Percentiles rank a stretch among this genome's conserved stretches.
Evolutionary conservation across 495 filamentous ascomycete genomes (phyloP).

Genomic region (Talaromyces proteolyticus): DNA sequence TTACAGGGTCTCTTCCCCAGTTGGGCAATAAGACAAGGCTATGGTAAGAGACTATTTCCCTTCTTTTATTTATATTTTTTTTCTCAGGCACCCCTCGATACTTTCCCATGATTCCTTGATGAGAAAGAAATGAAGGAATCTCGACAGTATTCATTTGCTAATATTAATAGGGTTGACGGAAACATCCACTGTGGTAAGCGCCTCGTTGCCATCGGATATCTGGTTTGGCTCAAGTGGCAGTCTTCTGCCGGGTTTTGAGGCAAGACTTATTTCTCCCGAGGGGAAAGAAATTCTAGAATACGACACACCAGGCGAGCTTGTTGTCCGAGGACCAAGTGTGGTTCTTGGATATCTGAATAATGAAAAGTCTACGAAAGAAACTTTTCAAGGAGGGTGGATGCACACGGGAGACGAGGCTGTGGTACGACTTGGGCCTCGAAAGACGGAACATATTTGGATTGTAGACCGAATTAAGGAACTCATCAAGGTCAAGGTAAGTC

Average conservation of each 20-base stretch:
- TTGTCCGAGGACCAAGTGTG: conserved; percentile 69
- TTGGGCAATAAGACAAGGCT: conserved; percentile 70
- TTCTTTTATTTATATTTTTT: background rate
- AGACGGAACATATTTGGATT: conserved; percentile 74
- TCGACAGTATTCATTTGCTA: too few species aligned
- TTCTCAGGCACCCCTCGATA: too few species aligned
- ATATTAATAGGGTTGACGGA: conserved; percentile 84
- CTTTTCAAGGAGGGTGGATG: conserved; percentile 77
- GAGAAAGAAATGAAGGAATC: too few species aligned
- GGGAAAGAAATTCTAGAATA: conserved; percentile 71
- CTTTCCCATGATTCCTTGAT: too few species aligned
- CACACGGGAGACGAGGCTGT: conserved; percentile 82
- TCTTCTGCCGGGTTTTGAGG: conserved; percentile 60
- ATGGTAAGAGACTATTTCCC: conserved; percentile 62
- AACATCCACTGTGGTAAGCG: conserved; percentile 66
- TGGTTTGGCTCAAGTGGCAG: conserved; percentile 68
- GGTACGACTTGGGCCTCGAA: conserved; percentile 52
- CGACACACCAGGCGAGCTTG: conserved; percentile 74
- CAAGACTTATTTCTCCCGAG: conserved; percentile 65
- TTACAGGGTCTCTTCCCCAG: conserved; percentile 59
- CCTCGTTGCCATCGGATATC: conserved; percentile 61
- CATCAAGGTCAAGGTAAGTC: conserved; percentile 82
- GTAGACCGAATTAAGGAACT: conserved; percentile 90
- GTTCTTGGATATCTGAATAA: conserved; percentile 83
- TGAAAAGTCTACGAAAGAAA: conserved; percentile 73